Percentiles rank a stretch among this genome's conserved stretches.
phyloP scores from a whole-genome alignment of 805 yeast species.

The Kregervanrija pseudodelftensis region DNA sequence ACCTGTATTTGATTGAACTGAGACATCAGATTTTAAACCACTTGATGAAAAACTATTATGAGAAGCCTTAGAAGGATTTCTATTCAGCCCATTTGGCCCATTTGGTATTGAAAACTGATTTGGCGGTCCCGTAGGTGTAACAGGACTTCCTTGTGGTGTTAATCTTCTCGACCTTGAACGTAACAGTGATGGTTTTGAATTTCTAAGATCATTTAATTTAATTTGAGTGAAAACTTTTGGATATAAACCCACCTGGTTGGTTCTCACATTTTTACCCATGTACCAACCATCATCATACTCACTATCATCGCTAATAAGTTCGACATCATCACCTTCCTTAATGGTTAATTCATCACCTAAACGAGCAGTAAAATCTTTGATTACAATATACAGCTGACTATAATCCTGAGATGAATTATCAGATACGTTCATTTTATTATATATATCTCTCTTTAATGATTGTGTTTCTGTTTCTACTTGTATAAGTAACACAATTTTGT shows the following conservation, averaged over 20 bases:
- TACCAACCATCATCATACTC: constrained; percentile 98
- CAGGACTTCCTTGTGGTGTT: constrained; percentile 24
- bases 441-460: neutral
- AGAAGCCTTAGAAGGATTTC: neutral
- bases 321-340: constrained; percentile 76
- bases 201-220: constrained; percentile 3
- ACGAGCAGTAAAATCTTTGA: constrained; percentile 82
- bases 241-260: constrained; percentile 76
- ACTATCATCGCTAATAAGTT: constrained; percentile 85
- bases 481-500: neutral
- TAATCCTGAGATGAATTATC: too few relatives aligned
- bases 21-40: too few relatives aligned
- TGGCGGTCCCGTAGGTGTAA: constrained; percentile 11
- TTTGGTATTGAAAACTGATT: too few relatives aligned
- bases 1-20: neutral
- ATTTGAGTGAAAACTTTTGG: constrained; percentile 77
- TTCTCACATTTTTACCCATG: constrained; percentile 71
- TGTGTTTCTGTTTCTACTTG: neutral
- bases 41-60: neutral
- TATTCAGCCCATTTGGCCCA: too few relatives aligned
- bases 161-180: constrained; percentile 55
- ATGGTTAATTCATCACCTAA: constrained; percentile 84
- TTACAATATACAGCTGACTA: constrained; percentile 39
- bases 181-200: constrained; percentile 33
- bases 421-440: neutral